phyloP scores from a whole-genome alignment of 108 stramenopile genomes.

The Cyclotella sp. region DNA sequence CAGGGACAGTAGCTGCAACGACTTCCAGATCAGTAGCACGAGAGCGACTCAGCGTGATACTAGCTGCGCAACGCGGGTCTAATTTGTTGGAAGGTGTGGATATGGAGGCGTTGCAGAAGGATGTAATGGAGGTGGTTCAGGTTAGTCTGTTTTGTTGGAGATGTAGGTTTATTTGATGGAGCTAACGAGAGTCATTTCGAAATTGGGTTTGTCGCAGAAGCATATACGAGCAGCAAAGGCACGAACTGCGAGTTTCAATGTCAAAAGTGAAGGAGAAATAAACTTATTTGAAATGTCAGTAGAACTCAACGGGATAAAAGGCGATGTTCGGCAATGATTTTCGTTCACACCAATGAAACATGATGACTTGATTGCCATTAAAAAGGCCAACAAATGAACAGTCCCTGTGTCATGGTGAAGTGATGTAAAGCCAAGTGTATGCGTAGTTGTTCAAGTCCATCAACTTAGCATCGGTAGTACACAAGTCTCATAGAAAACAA shows the following conservation, averaged over 20 bases:
- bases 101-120: conserved; percentile 58
- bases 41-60: conserved; percentile 52
- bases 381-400: too few species aligned
- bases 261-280: conserved; percentile 53
- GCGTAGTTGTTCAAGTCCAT: too few species aligned
- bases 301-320: conserved; percentile 34
- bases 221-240: conserved; percentile 49
- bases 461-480: too few species aligned
- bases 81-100: conserved; percentile 54
- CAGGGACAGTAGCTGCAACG: conserved; percentile 28
- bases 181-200: background rate
- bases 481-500: too few species aligned
- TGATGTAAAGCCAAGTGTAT: too few species aligned
- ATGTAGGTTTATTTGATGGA: background rate
- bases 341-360: too few species aligned
- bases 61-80: conserved; percentile 55
- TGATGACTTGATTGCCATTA: too few species aligned
- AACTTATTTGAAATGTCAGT: conserved; percentile 62
- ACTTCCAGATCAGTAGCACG: conserved; percentile 43
- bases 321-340: background rate
- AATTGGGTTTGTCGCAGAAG: conserved; percentile 36
- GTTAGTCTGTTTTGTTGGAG: conserved; percentile 14
- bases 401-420: too few species aligned
- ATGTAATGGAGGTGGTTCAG: conserved; percentile 55
- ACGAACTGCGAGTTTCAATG: conserved; percentile 42